Evolutionary conservation across 176 grass and related monocot species (phyloP).

Genomic region (Guadua angustifolia): DNA sequence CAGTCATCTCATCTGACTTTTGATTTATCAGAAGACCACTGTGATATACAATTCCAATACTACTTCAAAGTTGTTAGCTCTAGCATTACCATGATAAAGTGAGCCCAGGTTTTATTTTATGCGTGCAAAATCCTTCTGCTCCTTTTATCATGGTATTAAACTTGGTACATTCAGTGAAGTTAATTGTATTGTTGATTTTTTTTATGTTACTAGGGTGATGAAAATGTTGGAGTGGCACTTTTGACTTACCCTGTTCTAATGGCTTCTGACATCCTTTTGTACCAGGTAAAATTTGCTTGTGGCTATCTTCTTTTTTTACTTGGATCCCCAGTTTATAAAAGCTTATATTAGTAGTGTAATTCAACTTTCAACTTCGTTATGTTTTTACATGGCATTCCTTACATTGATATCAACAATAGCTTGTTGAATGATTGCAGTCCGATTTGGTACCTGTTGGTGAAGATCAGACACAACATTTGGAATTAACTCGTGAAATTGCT

Average conservation of each 20-base stretch:
- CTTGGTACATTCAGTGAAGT: background rate
- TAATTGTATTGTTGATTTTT: constrained; percentile 16
- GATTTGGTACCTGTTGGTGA: constrained; percentile 99
- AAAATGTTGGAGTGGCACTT: constrained; percentile 97
- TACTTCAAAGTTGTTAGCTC: constrained; percentile 1
- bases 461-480: constrained; percentile 98
- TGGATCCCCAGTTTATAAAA: background rate
- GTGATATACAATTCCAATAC: constrained; percentile 1
- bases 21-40: constrained; percentile 26
- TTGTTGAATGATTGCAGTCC: constrained; percentile 64
- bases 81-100: constrained; percentile 13
- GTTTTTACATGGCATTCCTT: constrained; percentile 12
- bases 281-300: constrained; percentile 73
- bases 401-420: background rate
- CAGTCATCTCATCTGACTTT: background rate
- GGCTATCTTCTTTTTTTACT: constrained; percentile 4
- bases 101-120: constrained; percentile 18
- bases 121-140: background rate
- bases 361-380: constrained; percentile 30
- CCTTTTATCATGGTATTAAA: constrained; percentile 9
- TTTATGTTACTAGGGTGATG: constrained; percentile 72
- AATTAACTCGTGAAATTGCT: constrained; percentile 96
- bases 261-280: constrained; percentile 98
- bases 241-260: constrained; percentile 96
- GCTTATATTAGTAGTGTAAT: constrained; percentile 18